A percentile compares a stretch with the other conserved stretches of the same genome.
These are phyloP conservation scores for Suillus fuscotomentosus DNA, from an alignment of 768 basidiomycete genomes.

Conservation along the genomic window DNA sequence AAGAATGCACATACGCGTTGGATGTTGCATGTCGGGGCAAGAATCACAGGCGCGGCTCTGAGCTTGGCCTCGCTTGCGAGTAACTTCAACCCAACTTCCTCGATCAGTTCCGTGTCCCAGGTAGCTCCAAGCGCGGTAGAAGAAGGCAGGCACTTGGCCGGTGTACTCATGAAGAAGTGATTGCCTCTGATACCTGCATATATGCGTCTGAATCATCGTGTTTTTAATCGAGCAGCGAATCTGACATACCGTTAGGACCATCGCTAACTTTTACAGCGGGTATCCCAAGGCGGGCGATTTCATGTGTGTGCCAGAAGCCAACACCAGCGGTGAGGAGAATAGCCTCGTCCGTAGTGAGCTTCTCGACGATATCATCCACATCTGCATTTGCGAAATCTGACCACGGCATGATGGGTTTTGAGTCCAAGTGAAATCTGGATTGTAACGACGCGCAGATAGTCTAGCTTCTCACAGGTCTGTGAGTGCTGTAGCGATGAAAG, in stretches of 20 bases:
- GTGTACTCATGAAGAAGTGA: constrained; percentile 80
- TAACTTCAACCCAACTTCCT: constrained; percentile 59
- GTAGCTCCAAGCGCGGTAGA: constrained; percentile 77
- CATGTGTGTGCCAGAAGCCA: constrained; percentile 76
- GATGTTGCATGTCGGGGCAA: constrained; percentile 84
- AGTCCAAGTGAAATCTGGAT: neutral
- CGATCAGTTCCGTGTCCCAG: constrained; percentile 65
- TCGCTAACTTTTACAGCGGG: constrained; percentile 79
- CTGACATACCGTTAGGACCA: constrained; percentile 66
- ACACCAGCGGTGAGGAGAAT: constrained; percentile 71
- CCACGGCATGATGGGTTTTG: constrained; percentile 46
- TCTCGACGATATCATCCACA: constrained; percentile 59
- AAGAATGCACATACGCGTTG: constrained; percentile 53
- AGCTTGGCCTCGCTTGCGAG: constrained; percentile 74
- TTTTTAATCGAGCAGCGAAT: neutral
- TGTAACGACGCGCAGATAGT: neutral
- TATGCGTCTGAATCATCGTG: neutral
- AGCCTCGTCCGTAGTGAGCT: constrained; percentile 71
- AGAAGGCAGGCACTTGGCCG: constrained; percentile 75
- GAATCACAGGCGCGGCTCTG: constrained; percentile 62
- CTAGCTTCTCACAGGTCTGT: neutral
- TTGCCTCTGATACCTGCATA: constrained; percentile 56
- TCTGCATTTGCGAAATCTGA: constrained; percentile 69
- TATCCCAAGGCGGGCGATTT: constrained; percentile 61
- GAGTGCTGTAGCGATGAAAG: constrained; percentile 11